Evolutionary conservation across 2,329 filamentous ascomycete genomes (phyloP).

Genomic region (Alternaria ventricosa): DNA sequence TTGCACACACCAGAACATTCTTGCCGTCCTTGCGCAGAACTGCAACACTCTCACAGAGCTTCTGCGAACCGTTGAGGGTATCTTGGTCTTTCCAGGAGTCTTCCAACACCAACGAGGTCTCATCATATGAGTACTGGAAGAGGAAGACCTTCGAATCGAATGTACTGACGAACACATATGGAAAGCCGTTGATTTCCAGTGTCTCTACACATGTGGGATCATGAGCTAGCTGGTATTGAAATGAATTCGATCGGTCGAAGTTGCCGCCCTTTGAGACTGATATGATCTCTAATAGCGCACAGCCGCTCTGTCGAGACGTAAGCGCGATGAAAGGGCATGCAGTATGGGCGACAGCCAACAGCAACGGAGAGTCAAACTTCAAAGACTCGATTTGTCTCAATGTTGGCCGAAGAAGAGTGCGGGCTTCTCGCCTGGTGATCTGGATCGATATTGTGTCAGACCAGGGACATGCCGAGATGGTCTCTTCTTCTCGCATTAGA

Average conservation of each 20-base stretch:
- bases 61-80: conserved; percentile 7
- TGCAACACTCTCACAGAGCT: conserved; percentile 41
- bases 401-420: conserved; percentile 28
- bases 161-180: conserved; percentile 39
- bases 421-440: conserved; percentile 34
- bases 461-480: conserved; percentile 36
- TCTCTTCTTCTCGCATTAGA: conserved; percentile 40
- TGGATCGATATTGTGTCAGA: conserved; percentile 35
- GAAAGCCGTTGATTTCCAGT: conserved; percentile 22
- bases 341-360: conserved; percentile 29
- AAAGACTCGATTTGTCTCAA: conserved; percentile 23
- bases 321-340: conserved; percentile 25
- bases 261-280: conserved; percentile 22
- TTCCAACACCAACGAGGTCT: conserved; percentile 16
- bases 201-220: conserved; percentile 47
- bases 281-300: conserved; percentile 31
- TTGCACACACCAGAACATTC: conserved; percentile 42
- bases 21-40: conserved; percentile 19
- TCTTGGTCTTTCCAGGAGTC: conserved; percentile 11
- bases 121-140: conserved; percentile 17
- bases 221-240: conserved; percentile 22
- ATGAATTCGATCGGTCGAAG: conserved; percentile 15
- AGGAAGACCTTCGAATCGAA: conserved; percentile 32
- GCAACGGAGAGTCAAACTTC: conserved; percentile 22
- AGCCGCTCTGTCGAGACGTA: conserved; percentile 24